These are phyloP conservation scores for Cordia subcordata DNA, from an alignment of 257 asterid species.

Conservation along the genomic window DNA sequence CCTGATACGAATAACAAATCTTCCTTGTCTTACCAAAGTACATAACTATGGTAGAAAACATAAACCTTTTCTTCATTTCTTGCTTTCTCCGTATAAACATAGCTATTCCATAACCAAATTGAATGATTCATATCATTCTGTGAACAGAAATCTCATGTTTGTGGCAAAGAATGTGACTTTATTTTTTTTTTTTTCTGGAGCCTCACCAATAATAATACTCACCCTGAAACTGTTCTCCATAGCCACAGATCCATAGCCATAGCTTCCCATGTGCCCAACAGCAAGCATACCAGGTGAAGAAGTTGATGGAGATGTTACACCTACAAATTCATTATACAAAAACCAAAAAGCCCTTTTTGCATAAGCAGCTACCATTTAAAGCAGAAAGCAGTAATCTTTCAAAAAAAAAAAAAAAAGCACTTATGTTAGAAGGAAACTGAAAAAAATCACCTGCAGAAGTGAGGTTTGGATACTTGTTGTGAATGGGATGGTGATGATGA, in stretches of 20 bases:
- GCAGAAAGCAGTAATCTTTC: background rate
- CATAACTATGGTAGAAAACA: background rate
- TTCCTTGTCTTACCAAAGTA: too few relatives aligned
- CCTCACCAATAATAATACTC: too few relatives aligned
- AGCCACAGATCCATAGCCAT: conserved; percentile 65
- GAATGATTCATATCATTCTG: too few relatives aligned
- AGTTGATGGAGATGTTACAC: conserved; percentile 49
- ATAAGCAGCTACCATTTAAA: background rate
- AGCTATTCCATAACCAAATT: too few relatives aligned
- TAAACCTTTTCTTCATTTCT: too few relatives aligned
- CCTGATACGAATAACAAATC: too few relatives aligned
- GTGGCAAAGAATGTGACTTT: too few relatives aligned
- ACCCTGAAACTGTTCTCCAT: conserved; percentile 82
- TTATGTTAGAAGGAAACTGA: too few relatives aligned
- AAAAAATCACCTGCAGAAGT: conserved; percentile 16
- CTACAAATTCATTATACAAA: too few relatives aligned
- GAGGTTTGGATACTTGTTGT: conserved; percentile 35
- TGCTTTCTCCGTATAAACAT: too few relatives aligned
- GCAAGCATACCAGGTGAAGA: conserved; percentile 30
- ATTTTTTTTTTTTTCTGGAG: too few relatives aligned
- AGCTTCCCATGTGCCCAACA: conserved; percentile 36
- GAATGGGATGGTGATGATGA: conserved; percentile 26
- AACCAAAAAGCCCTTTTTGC: background rate
- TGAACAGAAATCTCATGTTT: too few relatives aligned
- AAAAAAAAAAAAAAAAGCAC: conserved; percentile 1